A percentile compares a stretch with the other conserved stretches of the same genome.
Conservation (phyloP, 495 filamentous ascomycete species). For the Penicillium maclennaniae region DNA sequence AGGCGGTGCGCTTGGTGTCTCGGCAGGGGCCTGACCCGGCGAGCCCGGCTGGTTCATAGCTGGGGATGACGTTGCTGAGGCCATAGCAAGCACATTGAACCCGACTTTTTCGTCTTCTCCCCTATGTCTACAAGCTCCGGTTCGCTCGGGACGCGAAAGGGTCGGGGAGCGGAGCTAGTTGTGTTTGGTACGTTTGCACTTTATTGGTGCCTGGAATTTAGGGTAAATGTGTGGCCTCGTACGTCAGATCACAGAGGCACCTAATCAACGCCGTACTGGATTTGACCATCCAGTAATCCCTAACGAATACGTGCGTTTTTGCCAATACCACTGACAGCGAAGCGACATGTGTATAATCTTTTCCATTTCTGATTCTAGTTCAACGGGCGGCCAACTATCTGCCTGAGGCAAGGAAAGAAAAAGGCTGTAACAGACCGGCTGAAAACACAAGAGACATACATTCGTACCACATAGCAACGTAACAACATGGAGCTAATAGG, state of each 20-base stretch:
- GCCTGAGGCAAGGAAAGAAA: not conserved
- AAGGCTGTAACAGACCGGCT: conserved; percentile 16
- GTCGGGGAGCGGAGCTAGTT: conserved; percentile 2
- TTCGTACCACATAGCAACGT: conserved; percentile 27
- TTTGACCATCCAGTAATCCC: too few species aligned
- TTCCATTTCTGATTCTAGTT: not conserved
- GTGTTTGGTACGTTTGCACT: conserved; percentile 14
- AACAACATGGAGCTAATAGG: conserved; percentile 4
- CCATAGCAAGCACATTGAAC: conserved; percentile 21
- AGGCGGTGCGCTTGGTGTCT: conserved; percentile 28
- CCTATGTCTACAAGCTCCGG: conserved; percentile 13
- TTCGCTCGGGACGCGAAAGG: conserved; percentile 7
- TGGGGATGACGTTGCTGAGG: conserved; percentile 16
- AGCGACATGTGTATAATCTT: not conserved
- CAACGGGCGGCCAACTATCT: conserved; percentile 6
- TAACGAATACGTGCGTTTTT: too few species aligned
- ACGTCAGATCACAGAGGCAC: not conserved
- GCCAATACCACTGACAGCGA: not conserved
- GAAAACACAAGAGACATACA: conserved; percentile 20
- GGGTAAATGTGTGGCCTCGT: not conserved
- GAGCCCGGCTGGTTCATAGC: conserved; percentile 12
- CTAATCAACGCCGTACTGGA: too few species aligned
- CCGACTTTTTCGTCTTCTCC: not conserved
- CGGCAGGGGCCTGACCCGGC: conserved; percentile 22
- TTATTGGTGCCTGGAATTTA: not conserved